Conservation (phyloP, 2,329 filamentous ascomycete genomes). For the Ophiostoma sp. region DNA sequence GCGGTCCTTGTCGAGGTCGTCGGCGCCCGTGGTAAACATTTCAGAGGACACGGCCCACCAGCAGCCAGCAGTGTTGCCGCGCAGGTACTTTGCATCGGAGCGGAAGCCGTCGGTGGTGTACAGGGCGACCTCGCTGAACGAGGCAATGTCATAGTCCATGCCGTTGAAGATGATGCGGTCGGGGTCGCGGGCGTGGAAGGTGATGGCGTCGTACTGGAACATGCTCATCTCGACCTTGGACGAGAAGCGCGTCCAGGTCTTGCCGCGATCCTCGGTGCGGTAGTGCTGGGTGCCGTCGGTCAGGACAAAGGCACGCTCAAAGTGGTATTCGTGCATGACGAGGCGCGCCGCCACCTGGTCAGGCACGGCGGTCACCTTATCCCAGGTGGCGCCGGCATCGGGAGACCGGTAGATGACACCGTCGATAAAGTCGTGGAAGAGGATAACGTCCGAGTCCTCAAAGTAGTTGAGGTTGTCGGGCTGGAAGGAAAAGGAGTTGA, state of each 20-base stretch:
- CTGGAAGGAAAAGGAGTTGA: constrained; percentile 59
- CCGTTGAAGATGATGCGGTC: constrained; percentile 82
- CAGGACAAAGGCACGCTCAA: constrained; percentile 72
- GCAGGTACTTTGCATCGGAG: constrained; percentile 57
- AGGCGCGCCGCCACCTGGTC: constrained; percentile 59
- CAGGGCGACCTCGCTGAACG: constrained; percentile 57
- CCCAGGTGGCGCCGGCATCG: constrained; percentile 77
- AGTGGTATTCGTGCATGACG: constrained; percentile 71
- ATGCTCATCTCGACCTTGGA: constrained; percentile 54
- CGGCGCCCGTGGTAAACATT: constrained; percentile 64
- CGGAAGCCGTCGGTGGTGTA: constrained; percentile 88
- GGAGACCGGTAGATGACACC: constrained; percentile 69
- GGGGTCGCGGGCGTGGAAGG: constrained; percentile 77
- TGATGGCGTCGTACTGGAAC: constrained; percentile 51
- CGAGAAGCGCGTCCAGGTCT: constrained; percentile 72
- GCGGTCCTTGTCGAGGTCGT: constrained; percentile 61
- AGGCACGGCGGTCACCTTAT: constrained; percentile 57
- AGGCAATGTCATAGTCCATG: constrained; percentile 59
- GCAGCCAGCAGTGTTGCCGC: constrained; percentile 67
- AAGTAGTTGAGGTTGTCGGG: constrained; percentile 80
- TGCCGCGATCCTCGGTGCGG: constrained; percentile 75
- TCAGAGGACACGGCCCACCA: constrained; percentile 78
- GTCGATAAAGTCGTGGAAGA: constrained; percentile 64
- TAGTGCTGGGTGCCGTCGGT: constrained; percentile 67
- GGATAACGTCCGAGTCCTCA: constrained; percentile 74